A percentile compares a stretch with the other conserved stretches of the same genome.
These are phyloP conservation scores for Escovopsis weberi DNA, from an alignment of 2,329 filamentous ascomycete species.

Conservation along the genomic window DNA sequence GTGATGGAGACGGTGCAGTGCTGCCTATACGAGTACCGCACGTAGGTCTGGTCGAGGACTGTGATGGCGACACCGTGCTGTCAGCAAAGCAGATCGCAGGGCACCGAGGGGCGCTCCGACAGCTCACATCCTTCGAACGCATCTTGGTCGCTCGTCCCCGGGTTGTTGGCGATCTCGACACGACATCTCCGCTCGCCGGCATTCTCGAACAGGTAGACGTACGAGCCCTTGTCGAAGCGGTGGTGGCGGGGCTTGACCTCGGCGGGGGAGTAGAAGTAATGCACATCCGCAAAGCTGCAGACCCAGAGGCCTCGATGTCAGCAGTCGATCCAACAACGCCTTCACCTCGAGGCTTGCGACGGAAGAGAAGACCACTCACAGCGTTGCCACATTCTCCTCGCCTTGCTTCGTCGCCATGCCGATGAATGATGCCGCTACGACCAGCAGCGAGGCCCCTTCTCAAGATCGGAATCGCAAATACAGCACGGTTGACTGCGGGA, in stretches of 20 bases:
- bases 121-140: constrained; percentile 58
- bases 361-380: constrained; percentile 23
- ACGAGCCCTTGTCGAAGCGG: constrained; percentile 66
- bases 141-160: constrained; percentile 63
- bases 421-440: not conserved
- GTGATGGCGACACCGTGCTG: constrained; percentile 9
- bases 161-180: constrained; percentile 61
- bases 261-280: constrained; percentile 64
- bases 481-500: too few relatives aligned
- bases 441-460: not conserved
- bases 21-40: constrained; percentile 62
- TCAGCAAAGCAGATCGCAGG: too few relatives aligned
- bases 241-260: constrained; percentile 57
- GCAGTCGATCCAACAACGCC: not conserved
- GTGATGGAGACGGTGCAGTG: constrained; percentile 54
- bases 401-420: constrained; percentile 30
- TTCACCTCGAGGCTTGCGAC: not conserved
- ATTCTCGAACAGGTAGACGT: constrained; percentile 69
- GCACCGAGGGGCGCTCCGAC: too few relatives aligned
- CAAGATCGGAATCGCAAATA: too few relatives aligned
- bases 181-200: constrained; percentile 51
- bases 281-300: constrained; percentile 58
- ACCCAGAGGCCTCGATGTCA: not conserved
- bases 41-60: constrained; percentile 51
- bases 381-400: constrained; percentile 36